Conservation (phyloP, 1,284 basidiomycete genomes). For the Sphagnurus paluster region DNA sequence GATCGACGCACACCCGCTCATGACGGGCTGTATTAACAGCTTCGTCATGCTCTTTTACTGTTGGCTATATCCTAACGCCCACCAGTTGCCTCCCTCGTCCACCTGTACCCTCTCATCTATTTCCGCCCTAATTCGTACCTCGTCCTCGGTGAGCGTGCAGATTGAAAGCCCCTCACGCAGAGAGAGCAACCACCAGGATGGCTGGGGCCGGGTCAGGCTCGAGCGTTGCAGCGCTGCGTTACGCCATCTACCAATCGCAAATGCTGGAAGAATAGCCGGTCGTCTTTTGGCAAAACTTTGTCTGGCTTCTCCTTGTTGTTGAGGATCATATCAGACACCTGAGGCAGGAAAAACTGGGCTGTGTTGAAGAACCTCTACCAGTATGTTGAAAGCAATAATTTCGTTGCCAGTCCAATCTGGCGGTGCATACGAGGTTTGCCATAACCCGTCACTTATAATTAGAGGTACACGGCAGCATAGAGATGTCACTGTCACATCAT, state of each 20-base stretch:
- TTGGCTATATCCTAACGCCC: conserved; percentile 84
- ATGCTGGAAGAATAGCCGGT: conserved; percentile 40
- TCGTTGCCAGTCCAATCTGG: too few relatives aligned
- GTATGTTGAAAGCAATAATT: too few relatives aligned
- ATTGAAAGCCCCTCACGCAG: conserved; percentile 72
- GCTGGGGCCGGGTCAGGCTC: conserved; percentile 61
- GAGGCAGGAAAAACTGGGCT: too few relatives aligned
- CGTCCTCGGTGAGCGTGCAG: conserved; percentile 54
- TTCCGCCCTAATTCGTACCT: conserved; percentile 45
- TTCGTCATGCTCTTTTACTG: conserved; percentile 80
- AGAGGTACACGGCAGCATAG: too few relatives aligned
- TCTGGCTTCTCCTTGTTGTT: conserved; percentile 82
- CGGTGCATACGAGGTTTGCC: too few relatives aligned
- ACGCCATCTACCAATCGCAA: conserved; percentile 27
- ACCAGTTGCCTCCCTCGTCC: conserved; percentile 70
- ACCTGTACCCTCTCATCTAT: conserved; percentile 44
- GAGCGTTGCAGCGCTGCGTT: conserved; percentile 48
- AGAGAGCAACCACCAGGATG: conserved; percentile 62
- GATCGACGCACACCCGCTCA: conserved; percentile 67
- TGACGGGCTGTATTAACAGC: conserved; percentile 78
- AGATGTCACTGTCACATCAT: too few relatives aligned
- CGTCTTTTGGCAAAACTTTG: conserved; percentile 86
- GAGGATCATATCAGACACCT: too few relatives aligned
- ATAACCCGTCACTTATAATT: too few relatives aligned
- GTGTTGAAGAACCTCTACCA: too few relatives aligned